These are phyloP conservation scores for Microcos paniculata DNA, from an alignment of 345 rosid genomes.

Conservation along the genomic window DNA sequence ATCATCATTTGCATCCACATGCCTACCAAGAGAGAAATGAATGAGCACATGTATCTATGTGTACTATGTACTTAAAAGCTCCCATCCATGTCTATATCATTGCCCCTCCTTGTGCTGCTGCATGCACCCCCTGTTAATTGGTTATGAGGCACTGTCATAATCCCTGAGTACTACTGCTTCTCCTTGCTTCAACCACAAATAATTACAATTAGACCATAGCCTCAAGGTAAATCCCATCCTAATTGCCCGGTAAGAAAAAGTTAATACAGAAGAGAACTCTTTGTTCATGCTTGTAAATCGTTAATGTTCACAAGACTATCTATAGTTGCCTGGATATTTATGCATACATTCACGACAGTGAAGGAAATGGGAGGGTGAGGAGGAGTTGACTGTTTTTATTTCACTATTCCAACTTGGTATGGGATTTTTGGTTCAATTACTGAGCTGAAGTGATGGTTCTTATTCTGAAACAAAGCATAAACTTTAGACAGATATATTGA, in stretches of 20 bases:
- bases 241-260: not conserved
- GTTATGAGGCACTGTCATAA: not conserved
- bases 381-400: not conserved
- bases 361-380: not conserved
- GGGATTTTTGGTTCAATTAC: not conserved
- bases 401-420: not conserved
- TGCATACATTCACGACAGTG: not conserved
- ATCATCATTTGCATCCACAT: conserved; percentile 1
- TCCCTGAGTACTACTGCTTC: not conserved
- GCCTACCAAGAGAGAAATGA: not conserved
- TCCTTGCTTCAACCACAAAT: not conserved
- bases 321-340: not conserved
- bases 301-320: not conserved
- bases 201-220: not conserved
- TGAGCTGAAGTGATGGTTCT: not conserved
- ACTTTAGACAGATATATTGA: not conserved
- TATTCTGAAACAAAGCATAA: not conserved
- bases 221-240: not conserved
- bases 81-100: conserved; percentile 2
- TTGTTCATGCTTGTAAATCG: not conserved
- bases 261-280: not conserved
- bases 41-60: not conserved
- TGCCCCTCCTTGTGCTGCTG: not conserved
- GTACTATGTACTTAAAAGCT: conserved; percentile 10
- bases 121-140: not conserved